Evolutionary conservation across 2,329 filamentous ascomycete genomes (phyloP), one percentile per base, ranked within the genome.

Genomic region (Epichloe glyceriae): DNA sequence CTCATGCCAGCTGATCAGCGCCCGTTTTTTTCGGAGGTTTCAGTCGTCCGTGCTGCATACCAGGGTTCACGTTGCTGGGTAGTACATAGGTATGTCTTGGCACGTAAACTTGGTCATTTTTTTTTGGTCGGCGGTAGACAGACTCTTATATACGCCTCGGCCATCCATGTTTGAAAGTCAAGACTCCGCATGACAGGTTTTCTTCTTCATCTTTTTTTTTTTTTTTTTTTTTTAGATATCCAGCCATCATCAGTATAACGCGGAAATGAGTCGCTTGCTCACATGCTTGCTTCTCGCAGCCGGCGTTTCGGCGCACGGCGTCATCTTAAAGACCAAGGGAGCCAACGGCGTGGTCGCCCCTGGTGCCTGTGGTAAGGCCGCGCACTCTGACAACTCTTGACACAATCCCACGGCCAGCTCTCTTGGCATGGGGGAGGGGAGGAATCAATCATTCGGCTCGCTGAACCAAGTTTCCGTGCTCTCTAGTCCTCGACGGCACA

Each of bases 401-500:
- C 8, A 30, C 2, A 5, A 33, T 5, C 22, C 8, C 22, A 35
- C 15, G 43, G 10, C 22, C 5, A 46, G 22, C 11, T n/a, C 33
- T 15, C 22, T 26, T 26, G 22, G 3, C 15, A 46, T 22, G 14
- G 7, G 15, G 5, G 22, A 20, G 19, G 5, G n/a, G n/a, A n/a
- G n/a, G 22, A 22, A 26, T 26, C 22, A 46, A 38, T 14, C 12
- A 46, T 30, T 4, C 26, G 22, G 7, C 26, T 30, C 3, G 26
- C 17, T 46, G 20, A 35, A 26, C 43, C 3, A 22, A 15, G 11
- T 30, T 26, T 49, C 42, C 22, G 11, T 15, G 22, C 7, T 37
- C 6, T 46, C 14, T 47, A 51, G 50, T 51, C 10, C 38, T 47
- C 6, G 50, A 51, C n/a, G 50, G 45, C 22, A 51, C 50, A n/a